Evolutionary conservation across 805 yeast genomes (phyloP), one percentile per base, ranked within the genome.

Genomic region (Hanseniaspora hatyaiensis): DNA sequence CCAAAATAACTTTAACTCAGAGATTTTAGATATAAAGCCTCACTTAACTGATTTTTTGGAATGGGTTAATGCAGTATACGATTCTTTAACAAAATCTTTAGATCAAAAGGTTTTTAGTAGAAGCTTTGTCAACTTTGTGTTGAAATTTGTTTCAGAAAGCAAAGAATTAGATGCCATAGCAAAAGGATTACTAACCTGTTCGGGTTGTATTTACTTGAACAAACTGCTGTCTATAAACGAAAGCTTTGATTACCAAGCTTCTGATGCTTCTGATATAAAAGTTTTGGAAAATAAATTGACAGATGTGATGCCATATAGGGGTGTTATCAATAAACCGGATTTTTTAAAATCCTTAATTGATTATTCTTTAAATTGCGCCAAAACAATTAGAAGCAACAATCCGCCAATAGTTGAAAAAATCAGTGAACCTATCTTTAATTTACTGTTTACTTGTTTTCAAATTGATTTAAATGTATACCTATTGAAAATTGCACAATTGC

Each of bases 61-160:
- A n/a, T 81, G 88, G 88, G 70, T 76, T 30, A 57, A 61, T 19
- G 62, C 70, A 1, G 66, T 77, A 31, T 59, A 66, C 40, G 59
- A 61, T 13, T 63, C 78, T 2, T 59, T 79, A 20, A 30, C 33
- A 2, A 32, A 26, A 22, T 45, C 49, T 2, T 12, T 45, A 9
- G 37, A 34, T 16, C 40, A 19, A 28, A 29, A 29, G 8, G 28
- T 30, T 1, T 45, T 45, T 26, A 37, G 42, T n/a, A 45, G 49
- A 37, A 19, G 15, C 8, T 45, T 36, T 45, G 49, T 45, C 19
- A 45, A 45, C 26, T 45, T 66, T 53, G 66, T 77, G 43, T 61
- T 76, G 28, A 69, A 68, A 15, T 51, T 61, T 3, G 60, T 67
- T 19, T 66, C 67, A 13, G 61, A 57, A 15, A 55, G 54, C 20